Conservation (phyloP, 164 flowering plant genomes). For the Macadamia integrifolia region DNA sequence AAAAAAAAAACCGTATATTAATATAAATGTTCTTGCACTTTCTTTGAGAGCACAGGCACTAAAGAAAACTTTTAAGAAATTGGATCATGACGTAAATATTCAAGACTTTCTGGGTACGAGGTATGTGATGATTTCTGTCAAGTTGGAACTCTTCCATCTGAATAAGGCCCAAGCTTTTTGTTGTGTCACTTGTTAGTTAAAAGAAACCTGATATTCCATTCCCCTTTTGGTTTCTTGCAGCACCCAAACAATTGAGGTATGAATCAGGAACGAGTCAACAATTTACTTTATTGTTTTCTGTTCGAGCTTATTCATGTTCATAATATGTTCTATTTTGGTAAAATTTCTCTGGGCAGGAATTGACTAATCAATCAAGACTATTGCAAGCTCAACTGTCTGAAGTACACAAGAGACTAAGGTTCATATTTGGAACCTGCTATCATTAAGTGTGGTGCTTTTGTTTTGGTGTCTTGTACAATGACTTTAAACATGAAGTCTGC, state of each 20-base stretch:
- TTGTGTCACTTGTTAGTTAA: not conserved
- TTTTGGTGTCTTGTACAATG: too few relatives aligned
- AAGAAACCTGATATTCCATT: conserved; percentile 2
- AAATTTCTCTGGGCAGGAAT: conserved; percentile 38
- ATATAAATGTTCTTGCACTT: conserved; percentile 5
- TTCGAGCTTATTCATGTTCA: not conserved
- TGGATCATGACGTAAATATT: conserved; percentile 77
- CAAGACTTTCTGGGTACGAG: conserved; percentile 67
- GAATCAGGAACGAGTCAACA: conserved; percentile 3
- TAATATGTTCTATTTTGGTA: not conserved
- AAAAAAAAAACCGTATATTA: not conserved
- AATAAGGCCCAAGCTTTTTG: not conserved
- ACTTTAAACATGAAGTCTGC: too few relatives aligned
- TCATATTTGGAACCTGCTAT: conserved; percentile 3
- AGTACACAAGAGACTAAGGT: conserved; percentile 61
- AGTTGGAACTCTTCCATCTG: not conserved
- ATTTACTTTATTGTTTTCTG: not conserved
- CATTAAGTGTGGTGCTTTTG: too few relatives aligned
- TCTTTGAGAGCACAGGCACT: conserved; percentile 41
- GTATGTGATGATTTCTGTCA: conserved; percentile 25
- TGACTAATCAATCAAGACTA: conserved; percentile 46
- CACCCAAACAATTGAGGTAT: conserved; percentile 43
- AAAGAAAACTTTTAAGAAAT: conserved; percentile 83
- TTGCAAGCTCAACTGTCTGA: conserved; percentile 59
- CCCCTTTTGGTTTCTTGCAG: conserved; percentile 28